phyloP scores from a whole-genome alignment of 2,329 filamentous ascomycete genomes.

The Stagonosporopsis chrysanthemi region DNA sequence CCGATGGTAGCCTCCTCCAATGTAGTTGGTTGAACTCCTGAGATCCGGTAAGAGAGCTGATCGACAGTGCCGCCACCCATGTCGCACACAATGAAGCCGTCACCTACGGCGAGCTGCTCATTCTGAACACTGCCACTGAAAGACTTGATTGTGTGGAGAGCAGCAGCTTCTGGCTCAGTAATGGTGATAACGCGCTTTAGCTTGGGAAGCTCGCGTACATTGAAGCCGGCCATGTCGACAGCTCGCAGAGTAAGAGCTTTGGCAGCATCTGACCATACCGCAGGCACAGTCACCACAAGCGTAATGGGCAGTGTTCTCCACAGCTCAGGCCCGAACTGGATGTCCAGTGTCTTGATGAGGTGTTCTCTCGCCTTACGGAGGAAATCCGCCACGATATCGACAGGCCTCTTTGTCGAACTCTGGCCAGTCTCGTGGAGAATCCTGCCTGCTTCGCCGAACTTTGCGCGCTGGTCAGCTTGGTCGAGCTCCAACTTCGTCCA shows the following conservation, averaged over 20 bases:
- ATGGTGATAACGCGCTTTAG: conserved; percentile 11
- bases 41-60: conserved; percentile 36
- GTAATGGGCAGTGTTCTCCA: conserved; percentile 31
- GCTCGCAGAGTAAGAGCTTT: conserved; percentile 32
- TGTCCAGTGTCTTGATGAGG: conserved; percentile 32
- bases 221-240: conserved; percentile 31
- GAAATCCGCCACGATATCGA: conserved; percentile 43
- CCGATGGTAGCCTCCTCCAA: conserved; percentile 37
- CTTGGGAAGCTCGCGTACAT: conserved; percentile 14
- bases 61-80: conserved; percentile 44
- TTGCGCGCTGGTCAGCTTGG: too few species aligned
- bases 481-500: conserved; percentile 46
- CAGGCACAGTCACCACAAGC: conserved; percentile 35
- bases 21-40: conserved; percentile 10
- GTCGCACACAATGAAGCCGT: conserved; percentile 41
- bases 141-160: conserved; percentile 33
- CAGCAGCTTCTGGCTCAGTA: conserved; percentile 40
- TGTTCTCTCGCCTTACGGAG: conserved; percentile 32
- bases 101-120: conserved; percentile 17
- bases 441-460: conserved; percentile 25
- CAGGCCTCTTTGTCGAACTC: conserved; percentile 19
- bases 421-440: conserved; percentile 21
- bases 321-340: conserved; percentile 26
- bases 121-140: conserved; percentile 24
- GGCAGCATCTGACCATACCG: conserved; percentile 36